Percentiles rank a stretch among this genome's conserved stretches.
phyloP scores from a whole-genome alignment of 352 stramenopile species.

The Chrysophaeum taylorii region DNA sequence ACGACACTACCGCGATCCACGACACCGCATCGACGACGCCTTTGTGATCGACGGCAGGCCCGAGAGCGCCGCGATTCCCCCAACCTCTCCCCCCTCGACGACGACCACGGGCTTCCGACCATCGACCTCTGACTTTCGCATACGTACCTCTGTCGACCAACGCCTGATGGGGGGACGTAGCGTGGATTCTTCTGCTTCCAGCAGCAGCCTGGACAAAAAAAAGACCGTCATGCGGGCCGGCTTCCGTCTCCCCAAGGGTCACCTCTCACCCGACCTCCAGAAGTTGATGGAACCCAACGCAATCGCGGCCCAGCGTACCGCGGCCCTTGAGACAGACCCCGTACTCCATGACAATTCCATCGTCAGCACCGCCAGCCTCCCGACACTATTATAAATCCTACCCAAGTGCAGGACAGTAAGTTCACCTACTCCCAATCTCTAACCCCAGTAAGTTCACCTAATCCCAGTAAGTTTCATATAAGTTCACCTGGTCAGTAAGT shows the following conservation, averaged over 20 bases:
- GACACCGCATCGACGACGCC: not conserved
- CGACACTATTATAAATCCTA: too few species aligned
- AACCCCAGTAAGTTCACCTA: too few species aligned
- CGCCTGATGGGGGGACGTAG: not conserved
- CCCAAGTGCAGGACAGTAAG: too few species aligned
- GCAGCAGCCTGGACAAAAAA: not conserved
- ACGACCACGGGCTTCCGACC: not conserved
- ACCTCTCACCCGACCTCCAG: not conserved
- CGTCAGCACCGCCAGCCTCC: too few species aligned
- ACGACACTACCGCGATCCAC: not conserved
- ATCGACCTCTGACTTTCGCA: not conserved
- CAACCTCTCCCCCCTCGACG: slow-evolving; percentile 1
- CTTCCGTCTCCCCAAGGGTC: not conserved
- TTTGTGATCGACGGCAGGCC: too few species aligned
- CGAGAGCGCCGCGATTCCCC: too few species aligned
- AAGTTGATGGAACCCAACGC: not conserved
- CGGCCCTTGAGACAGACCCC: not conserved
- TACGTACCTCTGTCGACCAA: not conserved
- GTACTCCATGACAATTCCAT: not conserved
- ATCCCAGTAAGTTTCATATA: too few species aligned
- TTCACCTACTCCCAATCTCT: too few species aligned
- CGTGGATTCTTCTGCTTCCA: not conserved
- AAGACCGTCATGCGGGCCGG: slow-evolving; percentile 4
- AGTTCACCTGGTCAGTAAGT: too few species aligned
- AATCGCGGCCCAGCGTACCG: not conserved